Evolutionary conservation across 345 rosid genomes (phyloP).

Genomic region (Salix arbutifolia): DNA sequence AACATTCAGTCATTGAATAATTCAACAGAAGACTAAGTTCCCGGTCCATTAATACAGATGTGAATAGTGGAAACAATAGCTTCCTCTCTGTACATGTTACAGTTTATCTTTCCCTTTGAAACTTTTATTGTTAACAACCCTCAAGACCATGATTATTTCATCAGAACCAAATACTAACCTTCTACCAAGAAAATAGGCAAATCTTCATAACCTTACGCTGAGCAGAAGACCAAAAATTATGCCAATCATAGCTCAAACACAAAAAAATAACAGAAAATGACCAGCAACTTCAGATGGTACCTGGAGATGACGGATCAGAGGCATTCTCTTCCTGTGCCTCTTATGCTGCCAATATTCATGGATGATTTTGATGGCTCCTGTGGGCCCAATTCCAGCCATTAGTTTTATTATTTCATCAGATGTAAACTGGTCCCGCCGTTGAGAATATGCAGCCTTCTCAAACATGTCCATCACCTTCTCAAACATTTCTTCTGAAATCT

Average conservation of each 20-base stretch:
- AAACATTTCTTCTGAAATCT: constrained; percentile 56
- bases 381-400: constrained; percentile 48
- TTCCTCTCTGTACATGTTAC: too few species aligned
- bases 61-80: not conserved
- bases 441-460: constrained; percentile 83
- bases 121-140: not conserved
- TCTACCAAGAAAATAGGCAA: not conserved
- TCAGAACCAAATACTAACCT: not conserved
- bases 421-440: constrained; percentile 60
- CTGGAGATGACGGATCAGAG: constrained; percentile 93
- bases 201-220: not conserved
- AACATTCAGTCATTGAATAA: too few species aligned
- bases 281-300: constrained; percentile 32
- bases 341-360: constrained; percentile 75
- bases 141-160: not conserved
- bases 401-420: constrained; percentile 64
- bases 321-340: constrained; percentile 79
- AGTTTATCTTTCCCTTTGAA: too few species aligned
- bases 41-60: not conserved
- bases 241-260: not conserved
- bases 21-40: too few species aligned
- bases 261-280: not conserved
- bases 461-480: constrained; percentile 79
- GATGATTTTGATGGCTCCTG: constrained; percentile 42
- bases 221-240: not conserved